phyloP scores from a whole-genome alignment of 129 eudicot species.

The Pulicaria dysenterica region DNA sequence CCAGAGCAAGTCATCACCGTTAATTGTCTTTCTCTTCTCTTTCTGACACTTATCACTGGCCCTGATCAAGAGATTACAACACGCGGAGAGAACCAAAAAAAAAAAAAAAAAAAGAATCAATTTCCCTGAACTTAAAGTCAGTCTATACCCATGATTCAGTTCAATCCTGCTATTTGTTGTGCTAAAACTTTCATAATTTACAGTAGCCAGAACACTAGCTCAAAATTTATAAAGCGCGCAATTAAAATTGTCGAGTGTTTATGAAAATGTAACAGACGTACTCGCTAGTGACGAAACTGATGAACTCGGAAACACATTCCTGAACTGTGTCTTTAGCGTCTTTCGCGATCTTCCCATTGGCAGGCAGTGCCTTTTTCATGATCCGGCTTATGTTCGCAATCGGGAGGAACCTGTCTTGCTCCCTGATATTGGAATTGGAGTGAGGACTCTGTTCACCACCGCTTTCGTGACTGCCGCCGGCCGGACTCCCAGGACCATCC shows the following conservation, averaged over 20 bases:
- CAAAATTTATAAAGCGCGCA: neutral
- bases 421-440: conserved; percentile 52
- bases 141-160: neutral
- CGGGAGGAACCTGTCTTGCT: conserved; percentile 64
- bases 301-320: conserved; percentile 78
- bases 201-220: conserved; percentile 10
- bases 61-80: conserved; percentile 32
- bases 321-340: conserved; percentile 73
- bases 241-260: neutral
- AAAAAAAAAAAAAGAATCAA: neutral
- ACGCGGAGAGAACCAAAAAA: too few relatives aligned
- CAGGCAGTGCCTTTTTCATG: conserved; percentile 67
- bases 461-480: conserved; percentile 63
- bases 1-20: conserved; percentile 70
- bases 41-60: conserved; percentile 69
- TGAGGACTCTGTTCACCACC: conserved; percentile 68
- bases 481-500: conserved; percentile 55
- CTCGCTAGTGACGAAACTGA: conserved; percentile 72
- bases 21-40: conserved; percentile 66
- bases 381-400: conserved; percentile 70
- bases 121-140: neutral
- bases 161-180: neutral
- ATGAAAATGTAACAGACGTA: conserved; percentile 18
- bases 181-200: conserved; percentile 2
- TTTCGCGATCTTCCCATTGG: conserved; percentile 69